Evolutionary conservation across 176 grass and related monocot genomes (phyloP), one percentile per base, ranked within the genome.

Genomic region (Elymus sibiricus): DNA sequence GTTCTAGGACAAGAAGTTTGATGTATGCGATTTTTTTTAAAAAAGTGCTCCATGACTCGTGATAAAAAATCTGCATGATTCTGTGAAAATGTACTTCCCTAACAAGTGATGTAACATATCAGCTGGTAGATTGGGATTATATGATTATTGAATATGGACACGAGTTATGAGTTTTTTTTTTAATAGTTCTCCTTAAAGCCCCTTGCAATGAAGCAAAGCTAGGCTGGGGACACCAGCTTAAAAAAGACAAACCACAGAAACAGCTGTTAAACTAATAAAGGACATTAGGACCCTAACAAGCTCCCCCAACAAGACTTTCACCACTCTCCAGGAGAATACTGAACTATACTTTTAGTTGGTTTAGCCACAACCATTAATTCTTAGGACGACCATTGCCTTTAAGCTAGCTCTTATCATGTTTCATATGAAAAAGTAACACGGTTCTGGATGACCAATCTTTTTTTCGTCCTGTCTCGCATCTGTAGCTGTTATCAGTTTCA

Each of bases 401-500:
- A 58, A 39, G 11, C 14, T 25, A 77, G 59, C 17, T 51, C 29
- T 55, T 14, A 1, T 76, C 7, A 40, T 55, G 37, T 64, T 75
- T 74, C 28, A 5, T 61, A 43, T 73, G 35, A 21, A 49, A 64
- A 51, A 47, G 11, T 38, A 44, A 58, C 27, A 1, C 15, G 79
- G 38, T 79, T 60, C n/a, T 83, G 6, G 13, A 0, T 37, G 28
- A 6, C 49, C 49, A 53, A 19, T 5, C 49, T n/a, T 19, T 53
- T 53, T 53, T 53, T 53, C 16, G 16, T 53, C 2, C 16, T n/a
- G 16, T 84, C 35, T 59, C 85, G 15, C 9, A 64, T 34, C 6
- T 77, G 42, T 82, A 21, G 21, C 70, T 70, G 19, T 56, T 55
- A 80, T 59, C n/a, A 60, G 3, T 86, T 85, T 37, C 11, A 29